Conservation (phyloP, 768 basidiomycete genomes). For the Boletus rubroflammeus region DNA sequence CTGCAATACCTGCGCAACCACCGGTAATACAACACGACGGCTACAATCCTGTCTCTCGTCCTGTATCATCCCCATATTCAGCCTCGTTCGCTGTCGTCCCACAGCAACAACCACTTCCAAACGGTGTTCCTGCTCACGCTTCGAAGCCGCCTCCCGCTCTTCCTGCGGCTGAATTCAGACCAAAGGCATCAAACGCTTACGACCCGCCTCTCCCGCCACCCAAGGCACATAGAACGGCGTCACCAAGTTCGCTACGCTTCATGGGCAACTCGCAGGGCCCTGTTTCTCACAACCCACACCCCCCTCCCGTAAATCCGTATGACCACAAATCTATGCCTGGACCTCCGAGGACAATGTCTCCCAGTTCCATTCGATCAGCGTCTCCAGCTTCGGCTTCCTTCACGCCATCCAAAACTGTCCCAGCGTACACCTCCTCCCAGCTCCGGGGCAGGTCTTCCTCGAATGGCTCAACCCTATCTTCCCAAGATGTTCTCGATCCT, state of each 20-base stretch:
- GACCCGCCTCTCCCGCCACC: constrained; percentile 68
- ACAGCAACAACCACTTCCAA: constrained; percentile 15
- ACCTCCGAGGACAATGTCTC: constrained; percentile 33
- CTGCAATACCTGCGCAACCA: constrained; percentile 15
- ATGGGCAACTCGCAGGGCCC: constrained; percentile 13
- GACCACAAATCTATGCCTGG: constrained; percentile 19
- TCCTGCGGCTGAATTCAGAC: constrained; percentile 50
- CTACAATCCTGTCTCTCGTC: constrained; percentile 22
- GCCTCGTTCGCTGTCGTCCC: constrained; percentile 13
- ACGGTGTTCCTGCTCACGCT: constrained; percentile 25
- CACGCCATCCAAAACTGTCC: constrained; percentile 28
- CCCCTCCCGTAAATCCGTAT: constrained; percentile 12
- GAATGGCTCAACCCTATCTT: constrained; percentile 42
- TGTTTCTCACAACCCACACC: constrained; percentile 7
- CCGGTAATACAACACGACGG: constrained; percentile 33
- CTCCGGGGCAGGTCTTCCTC: constrained; percentile 42
- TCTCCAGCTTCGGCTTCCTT: constrained; percentile 36
- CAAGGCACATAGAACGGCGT: constrained; percentile 31
- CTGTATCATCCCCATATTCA: constrained; percentile 27
- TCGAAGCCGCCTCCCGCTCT: constrained; percentile 34
- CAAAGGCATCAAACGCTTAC: constrained; percentile 68
- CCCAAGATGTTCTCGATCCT: constrained; percentile 18
- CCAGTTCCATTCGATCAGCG: constrained; percentile 20
- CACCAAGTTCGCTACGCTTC: constrained; percentile 26
- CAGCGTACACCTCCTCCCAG: constrained; percentile 15